Conservation (phyloP, 2,329 filamentous ascomycete species). For the Aspergillus sp. region DNA sequence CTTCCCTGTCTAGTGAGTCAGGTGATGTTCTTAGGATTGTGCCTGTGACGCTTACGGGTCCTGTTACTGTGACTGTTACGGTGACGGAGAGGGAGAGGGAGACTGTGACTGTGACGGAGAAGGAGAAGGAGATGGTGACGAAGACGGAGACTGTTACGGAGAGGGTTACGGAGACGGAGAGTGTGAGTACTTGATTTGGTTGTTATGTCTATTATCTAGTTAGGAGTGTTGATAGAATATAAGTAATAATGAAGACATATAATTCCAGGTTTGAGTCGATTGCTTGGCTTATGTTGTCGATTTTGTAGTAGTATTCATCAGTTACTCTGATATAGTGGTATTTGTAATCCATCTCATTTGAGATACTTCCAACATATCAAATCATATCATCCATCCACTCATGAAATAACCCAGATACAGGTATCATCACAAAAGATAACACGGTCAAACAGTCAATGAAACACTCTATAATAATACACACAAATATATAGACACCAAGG, state of each 20-base stretch:
- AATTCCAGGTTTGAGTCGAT: no score
- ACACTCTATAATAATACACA: neutral
- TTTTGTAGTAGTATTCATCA: no score
- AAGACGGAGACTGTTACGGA: conserved; percentile 14
- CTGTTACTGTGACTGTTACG: conserved; percentile 20
- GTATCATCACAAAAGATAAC: neutral
- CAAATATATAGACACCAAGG: neutral
- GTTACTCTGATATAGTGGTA: no score
- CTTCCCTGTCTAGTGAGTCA: neutral
- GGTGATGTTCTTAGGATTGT: conserved; percentile 11
- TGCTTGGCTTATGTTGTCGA: no score
- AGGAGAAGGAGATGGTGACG: conserved; percentile 14
- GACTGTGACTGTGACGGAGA: conserved; percentile 18
- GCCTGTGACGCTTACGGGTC: conserved; percentile 18
- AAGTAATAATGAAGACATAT: no score
- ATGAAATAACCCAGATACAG: no score
- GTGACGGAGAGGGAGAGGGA: conserved; percentile 14
- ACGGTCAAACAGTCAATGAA: no score
- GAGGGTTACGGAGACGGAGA: conserved; percentile 9
- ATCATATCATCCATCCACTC: no score
- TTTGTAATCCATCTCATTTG: no score
- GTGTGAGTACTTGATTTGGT: neutral
- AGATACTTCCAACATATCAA: no score
- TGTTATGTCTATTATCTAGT: neutral
- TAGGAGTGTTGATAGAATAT: no score